phyloP scores from a whole-genome alignment of 139 green algal genomes.

The Chlamydomonas sphaeroides region DNA sequence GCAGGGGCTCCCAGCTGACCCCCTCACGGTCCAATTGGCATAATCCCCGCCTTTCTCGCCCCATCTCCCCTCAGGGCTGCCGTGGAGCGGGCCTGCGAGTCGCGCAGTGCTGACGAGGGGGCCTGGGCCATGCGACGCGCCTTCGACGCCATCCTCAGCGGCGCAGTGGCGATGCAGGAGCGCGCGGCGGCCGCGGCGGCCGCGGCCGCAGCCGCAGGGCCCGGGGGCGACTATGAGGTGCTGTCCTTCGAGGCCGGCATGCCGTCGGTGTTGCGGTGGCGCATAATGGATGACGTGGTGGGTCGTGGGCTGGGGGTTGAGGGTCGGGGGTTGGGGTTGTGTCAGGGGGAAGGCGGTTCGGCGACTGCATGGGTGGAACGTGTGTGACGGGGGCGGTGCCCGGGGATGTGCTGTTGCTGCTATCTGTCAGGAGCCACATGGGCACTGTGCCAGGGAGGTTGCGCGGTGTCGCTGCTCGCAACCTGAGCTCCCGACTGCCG shows the following conservation, averaged over 20 bases:
- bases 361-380: no score
- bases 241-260: constrained; percentile 1
- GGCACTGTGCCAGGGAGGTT: no score
- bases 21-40: no score
- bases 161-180: constrained; percentile 12
- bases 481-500: no score
- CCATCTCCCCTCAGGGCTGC: constrained; percentile 5
- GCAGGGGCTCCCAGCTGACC: no score
- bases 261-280: not conserved
- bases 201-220: not conserved
- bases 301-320: not conserved
- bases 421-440: no score
- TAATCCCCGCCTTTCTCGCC: not conserved
- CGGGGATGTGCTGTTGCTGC: no score
- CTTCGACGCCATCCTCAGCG: constrained; percentile 37
- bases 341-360: no score
- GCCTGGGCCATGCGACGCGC: constrained; percentile 39
- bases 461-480: no score
- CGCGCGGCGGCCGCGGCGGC: not conserved
- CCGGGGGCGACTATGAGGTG: not conserved
- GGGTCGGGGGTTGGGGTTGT: no score
- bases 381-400: no score
- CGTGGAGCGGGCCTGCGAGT: not conserved
- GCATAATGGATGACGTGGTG: constrained; percentile 28
- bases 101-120: not conserved